Evolutionary conservation across 2,329 filamentous ascomycete genomes (phyloP), one percentile per base, ranked within the genome.

Genomic region (Pestalotiopsis sp.): DNA sequence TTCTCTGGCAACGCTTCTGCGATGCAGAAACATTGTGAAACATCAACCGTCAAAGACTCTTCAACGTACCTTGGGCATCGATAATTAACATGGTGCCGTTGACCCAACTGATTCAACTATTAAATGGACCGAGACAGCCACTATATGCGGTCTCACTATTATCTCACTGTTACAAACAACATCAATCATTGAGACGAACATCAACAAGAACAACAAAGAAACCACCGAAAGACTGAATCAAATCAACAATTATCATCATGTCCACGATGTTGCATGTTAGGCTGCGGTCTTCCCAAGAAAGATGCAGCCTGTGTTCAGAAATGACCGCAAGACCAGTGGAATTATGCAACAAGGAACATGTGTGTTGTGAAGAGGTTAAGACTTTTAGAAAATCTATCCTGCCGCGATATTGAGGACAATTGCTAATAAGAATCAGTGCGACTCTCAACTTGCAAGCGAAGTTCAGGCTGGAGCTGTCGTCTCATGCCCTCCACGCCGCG

Each of bases 401-500:
- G 2, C 31, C 7, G 9, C 2, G 31, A 0, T 0, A 6, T 9
- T 3, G 20, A 52, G 4, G 0, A 45, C 1, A 14, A 17, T 4
- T 41, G 13, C 45, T 52, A 52, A 52, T 11, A 52, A 9, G 17
- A n/a, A 0, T 3, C 17, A 52, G 45, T 52, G 45, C 45, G 17
- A 3, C 17, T n/a, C 1, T 12, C 3, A 9, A 52, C 17, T 23
- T 11, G 45, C 45, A n/a, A 20, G 3, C 3, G 17, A 17, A n/a
- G 6, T n/a, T 23, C 6, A 17, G 11, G 17, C 17, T 9, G 6
- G 45, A n/a, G 6, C 6, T n/a, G 6, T 3, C 17, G 3, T 52
- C 17, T n/a, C 17, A 6, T 52, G 45, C 20, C 45, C 17, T 52
- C 1, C 45, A 23, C 23, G 45, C 20, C 45, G 2, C 2, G 2